Evolutionary conservation across 139 green algal species (phyloP).

Genomic region (Zygnema cylindricum): DNA sequence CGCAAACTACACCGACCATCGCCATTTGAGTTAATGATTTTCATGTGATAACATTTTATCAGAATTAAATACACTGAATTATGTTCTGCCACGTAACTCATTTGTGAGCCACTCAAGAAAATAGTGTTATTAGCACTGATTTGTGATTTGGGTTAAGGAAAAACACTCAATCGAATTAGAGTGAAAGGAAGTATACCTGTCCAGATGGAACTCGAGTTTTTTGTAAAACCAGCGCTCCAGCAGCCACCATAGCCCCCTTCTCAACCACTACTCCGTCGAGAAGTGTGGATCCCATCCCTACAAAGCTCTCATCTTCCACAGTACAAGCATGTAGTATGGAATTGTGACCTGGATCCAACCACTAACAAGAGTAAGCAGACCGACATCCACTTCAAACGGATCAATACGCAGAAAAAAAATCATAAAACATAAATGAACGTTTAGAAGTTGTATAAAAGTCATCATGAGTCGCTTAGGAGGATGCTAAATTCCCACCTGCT

Average conservation of each 20-base stretch:
- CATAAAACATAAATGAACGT: too few relatives aligned
- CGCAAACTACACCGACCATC: too few relatives aligned
- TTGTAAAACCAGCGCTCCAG: slow-evolving; percentile 82
- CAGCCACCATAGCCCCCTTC: slow-evolving; percentile 84
- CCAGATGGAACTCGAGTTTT: slow-evolving; percentile 76
- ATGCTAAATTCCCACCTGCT: not conserved
- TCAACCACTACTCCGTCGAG: slow-evolving; percentile 78
- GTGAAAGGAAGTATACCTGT: slow-evolving; percentile 65
- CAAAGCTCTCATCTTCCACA: slow-evolving; percentile 84
- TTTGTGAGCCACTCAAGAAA: slow-evolving; percentile 14
- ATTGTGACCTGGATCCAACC: slow-evolving; percentile 61
- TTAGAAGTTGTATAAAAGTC: too few relatives aligned
- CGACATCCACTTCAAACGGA: not conserved
- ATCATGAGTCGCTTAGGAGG: not conserved
- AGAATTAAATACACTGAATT: too few relatives aligned
- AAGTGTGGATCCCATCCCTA: slow-evolving; percentile 94
- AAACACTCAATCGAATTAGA: slow-evolving; percentile 20
- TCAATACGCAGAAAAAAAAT: too few relatives aligned
- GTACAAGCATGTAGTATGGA: slow-evolving; percentile 83
- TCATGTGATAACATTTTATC: too few relatives aligned
- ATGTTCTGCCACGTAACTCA: too few relatives aligned
- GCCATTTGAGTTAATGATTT: too few relatives aligned
- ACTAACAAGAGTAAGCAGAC: not conserved
- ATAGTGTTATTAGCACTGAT: too few relatives aligned
- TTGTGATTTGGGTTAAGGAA: too few relatives aligned